Percentiles rank a stretch among this genome's conserved stretches.
These are phyloP conservation scores for Globisporangium spiculum DNA, from an alignment of 352 stramenopile genomes.

Conservation along the genomic window DNA sequence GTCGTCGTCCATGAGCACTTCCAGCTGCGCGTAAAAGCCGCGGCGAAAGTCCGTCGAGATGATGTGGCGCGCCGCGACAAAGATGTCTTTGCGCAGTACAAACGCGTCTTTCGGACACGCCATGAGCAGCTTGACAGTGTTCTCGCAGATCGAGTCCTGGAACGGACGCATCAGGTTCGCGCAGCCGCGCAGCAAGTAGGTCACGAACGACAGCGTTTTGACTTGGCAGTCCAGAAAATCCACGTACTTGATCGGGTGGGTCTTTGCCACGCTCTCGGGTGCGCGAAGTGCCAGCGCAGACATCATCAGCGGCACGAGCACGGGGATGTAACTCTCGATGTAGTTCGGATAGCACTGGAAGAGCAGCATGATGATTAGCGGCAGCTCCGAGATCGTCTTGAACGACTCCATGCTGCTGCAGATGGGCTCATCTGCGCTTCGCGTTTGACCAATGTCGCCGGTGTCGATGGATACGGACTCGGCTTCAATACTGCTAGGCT, in stretches of 20 bases:
- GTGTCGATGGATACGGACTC: constrained; percentile 18
- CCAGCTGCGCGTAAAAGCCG: constrained; percentile 94
- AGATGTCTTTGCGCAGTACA: constrained; percentile 94
- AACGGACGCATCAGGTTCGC: constrained; percentile 93
- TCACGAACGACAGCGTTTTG: constrained; percentile 98
- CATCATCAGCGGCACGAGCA: constrained; percentile 98
- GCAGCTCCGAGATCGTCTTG: constrained; percentile 95
- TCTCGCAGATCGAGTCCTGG: constrained; percentile 92
- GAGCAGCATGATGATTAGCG: constrained; percentile 98
- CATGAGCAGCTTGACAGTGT: constrained; percentile 93
- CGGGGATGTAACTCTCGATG: constrained; percentile 94
- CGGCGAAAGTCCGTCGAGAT: constrained; percentile 97
- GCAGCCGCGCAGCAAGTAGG: constrained; percentile 93
- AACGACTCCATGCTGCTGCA: constrained; percentile 90
- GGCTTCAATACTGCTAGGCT: constrained; percentile 8
- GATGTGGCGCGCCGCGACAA: constrained; percentile 95
- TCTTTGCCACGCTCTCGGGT: constrained; percentile 50
- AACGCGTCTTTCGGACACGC: constrained; percentile 95
- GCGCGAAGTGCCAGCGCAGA: constrained; percentile 87
- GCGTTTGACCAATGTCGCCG: constrained; percentile 15
- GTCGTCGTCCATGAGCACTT: constrained; percentile 95
- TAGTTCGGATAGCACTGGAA: constrained; percentile 98
- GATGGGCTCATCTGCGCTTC: constrained; percentile 43
- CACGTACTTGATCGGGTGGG: constrained; percentile 72
- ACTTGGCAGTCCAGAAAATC: constrained; percentile 95